These are phyloP conservation scores for Ogataea pilisensis DNA, from an alignment of 805 yeast genomes.

Conservation along the genomic window DNA sequence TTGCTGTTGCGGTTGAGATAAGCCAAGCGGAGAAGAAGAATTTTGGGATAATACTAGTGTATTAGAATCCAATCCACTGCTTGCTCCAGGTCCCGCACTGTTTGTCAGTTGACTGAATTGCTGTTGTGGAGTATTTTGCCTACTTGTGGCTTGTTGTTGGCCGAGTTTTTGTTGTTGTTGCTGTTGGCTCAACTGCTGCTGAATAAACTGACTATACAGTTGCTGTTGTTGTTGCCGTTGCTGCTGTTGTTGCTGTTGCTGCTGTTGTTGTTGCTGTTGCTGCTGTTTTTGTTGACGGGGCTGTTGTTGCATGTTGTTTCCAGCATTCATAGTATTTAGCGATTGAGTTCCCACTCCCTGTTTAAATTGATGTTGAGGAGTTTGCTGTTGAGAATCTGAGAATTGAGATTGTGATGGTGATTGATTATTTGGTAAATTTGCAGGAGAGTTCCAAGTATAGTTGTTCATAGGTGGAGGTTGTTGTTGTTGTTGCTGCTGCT, in stretches of 20 bases:
- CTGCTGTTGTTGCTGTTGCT: constrained; percentile 8
- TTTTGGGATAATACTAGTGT: background rate
- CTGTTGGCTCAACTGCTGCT: constrained; percentile 22
- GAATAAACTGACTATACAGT: constrained; percentile 13
- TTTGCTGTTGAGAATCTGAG: background rate
- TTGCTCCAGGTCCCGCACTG: constrained; percentile 24
- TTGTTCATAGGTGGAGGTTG: background rate
- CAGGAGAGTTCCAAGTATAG: background rate
- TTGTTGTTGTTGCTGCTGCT: constrained; percentile 5
- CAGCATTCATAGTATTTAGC: background rate
- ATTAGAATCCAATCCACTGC: background rate
- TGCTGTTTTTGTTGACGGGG: background rate
- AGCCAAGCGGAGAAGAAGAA: constrained; percentile 22
- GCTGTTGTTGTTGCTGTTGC: constrained; percentile 7
- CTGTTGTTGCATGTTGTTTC: background rate
- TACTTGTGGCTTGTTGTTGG: constrained; percentile 22
- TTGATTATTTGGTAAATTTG: background rate
- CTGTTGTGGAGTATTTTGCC: constrained; percentile 16
- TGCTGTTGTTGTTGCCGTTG: constrained; percentile 18
- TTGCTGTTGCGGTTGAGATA: constrained; percentile 27
- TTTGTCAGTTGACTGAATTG: constrained; percentile 12
- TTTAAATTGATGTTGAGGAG: background rate
- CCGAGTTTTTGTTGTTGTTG: constrained; percentile 12
- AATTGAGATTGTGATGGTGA: background rate
- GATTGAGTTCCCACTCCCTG: background rate